Evolutionary conservation across 805 yeast genomes (phyloP).

Genomic region (Ogataea siamensis): DNA sequence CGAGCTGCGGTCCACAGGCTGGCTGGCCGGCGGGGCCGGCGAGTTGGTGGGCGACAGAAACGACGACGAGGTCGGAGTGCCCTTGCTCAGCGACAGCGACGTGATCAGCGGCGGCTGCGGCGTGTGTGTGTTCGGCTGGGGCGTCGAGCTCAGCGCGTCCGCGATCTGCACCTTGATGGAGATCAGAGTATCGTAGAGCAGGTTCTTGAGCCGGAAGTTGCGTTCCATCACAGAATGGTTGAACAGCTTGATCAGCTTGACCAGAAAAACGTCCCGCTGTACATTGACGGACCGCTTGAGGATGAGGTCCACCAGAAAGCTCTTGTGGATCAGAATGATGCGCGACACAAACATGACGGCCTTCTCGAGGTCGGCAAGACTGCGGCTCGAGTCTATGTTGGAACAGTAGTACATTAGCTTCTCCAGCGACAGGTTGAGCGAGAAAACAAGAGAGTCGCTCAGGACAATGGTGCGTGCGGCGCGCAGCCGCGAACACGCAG

Average conservation of each 20-base stretch:
- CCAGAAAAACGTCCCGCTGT: slow-evolving; percentile 45
- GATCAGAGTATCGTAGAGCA: slow-evolving; percentile 57
- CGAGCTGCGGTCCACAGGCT: slow-evolving; percentile 20
- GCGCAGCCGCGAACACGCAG: slow-evolving; percentile 41
- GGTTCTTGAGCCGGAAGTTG: slow-evolving; percentile 50
- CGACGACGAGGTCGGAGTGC: slow-evolving; percentile 22
- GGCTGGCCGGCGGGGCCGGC: slow-evolving; percentile 27
- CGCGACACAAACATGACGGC: slow-evolving; percentile 50
- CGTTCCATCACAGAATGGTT: slow-evolving; percentile 42
- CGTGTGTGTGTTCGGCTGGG: slow-evolving; percentile 8
- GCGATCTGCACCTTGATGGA: slow-evolving; percentile 45
- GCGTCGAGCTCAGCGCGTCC: slow-evolving; percentile 25
- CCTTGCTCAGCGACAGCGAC: slow-evolving; percentile 22
- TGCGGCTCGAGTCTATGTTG: slow-evolving; percentile 25
- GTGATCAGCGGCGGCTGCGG: slow-evolving; percentile 20
- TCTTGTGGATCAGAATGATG: slow-evolving; percentile 57
- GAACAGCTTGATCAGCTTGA: slow-evolving; percentile 45
- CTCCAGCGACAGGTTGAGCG: slow-evolving; percentile 40
- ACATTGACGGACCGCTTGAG: slow-evolving; percentile 39
- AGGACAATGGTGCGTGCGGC: slow-evolving; percentile 23
- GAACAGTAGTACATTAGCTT: slow-evolving; percentile 35
- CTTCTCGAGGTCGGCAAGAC: slow-evolving; percentile 22
- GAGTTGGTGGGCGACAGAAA: slow-evolving; percentile 28
- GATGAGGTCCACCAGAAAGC: slow-evolving; percentile 46
- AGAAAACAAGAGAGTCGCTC: slow-evolving; percentile 40